Evolutionary conservation across 2,329 filamentous ascomycete species (phyloP), one percentile per base, ranked within the genome.

Genomic region (Penicillium sumatraense): DNA sequence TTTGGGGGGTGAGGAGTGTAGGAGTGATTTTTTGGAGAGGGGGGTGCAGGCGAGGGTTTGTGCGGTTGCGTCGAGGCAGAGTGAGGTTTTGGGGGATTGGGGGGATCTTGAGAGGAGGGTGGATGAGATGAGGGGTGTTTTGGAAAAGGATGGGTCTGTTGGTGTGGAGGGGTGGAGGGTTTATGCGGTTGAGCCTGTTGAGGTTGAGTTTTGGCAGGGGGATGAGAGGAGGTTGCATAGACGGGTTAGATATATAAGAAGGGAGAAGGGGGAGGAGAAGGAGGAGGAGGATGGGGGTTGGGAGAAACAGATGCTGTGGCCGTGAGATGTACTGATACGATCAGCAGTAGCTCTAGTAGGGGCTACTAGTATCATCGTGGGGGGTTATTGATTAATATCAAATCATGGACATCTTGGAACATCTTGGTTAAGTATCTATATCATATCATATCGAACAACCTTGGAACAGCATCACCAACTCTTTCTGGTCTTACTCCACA

Each of bases 401-500:
- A n/a, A n/a, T n/a, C n/a, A n/a, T n/a, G n/a, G n/a, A n/a, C n/a
- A n/a, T n/a, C n/a, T n/a, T n/a, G n/a, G n/a, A n/a, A n/a, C n/a
- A n/a, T n/a, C n/a, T n/a, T n/a, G n/a, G n/a, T n/a, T n/a, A n/a
- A n/a, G n/a, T n/a, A n/a, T n/a, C n/a, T n/a, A n/a, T n/a, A n/a
- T n/a, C n/a, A n/a, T n/a, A n/a, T n/a, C n/a, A n/a, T n/a, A n/a
- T n/a, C n/a, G n/a, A n/a, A n/a, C n/a, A n/a, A n/a, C n/a, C n/a
- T n/a, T n/a, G n/a, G n/a, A n/a, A n/a, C n/a, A n/a, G n/a, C 14
- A 54, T 61, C 61, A 72, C 69, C 69, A 71, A 7, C 54, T 69
- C 38, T 61, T 61, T 18, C 66, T 65, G 50, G 65, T 77, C 68
- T 75, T 81, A 44, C 69, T 79, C 87, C 87, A 93, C 26, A 87